phyloP scores from a whole-genome alignment of 2,329 filamentous ascomycete genomes.

The Fusarium palustre region DNA sequence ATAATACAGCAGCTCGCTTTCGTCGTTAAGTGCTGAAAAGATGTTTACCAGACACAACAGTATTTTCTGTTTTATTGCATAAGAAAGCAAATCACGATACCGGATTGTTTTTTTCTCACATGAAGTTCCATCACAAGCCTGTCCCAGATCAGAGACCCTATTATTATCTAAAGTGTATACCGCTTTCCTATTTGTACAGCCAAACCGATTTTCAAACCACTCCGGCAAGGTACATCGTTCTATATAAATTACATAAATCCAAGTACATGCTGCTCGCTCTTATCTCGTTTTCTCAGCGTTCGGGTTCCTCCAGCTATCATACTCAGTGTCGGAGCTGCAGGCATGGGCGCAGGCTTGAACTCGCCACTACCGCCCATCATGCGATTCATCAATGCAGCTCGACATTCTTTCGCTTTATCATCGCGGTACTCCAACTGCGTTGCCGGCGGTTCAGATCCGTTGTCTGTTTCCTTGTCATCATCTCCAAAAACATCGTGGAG shows the following conservation, averaged over 20 bases:
- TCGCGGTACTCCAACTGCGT: constrained; percentile 68
- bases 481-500: constrained; percentile 47
- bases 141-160: background rate
- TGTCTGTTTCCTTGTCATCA: constrained; percentile 41
- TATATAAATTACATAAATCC: constrained; percentile 1
- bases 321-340: constrained; percentile 12
- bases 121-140: background rate
- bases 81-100: background rate
- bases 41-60: background rate
- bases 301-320: constrained; percentile 30
- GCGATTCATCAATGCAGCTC: constrained; percentile 59
- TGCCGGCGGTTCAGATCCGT: constrained; percentile 53
- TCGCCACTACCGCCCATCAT: constrained; percentile 52
- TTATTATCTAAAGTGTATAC: background rate
- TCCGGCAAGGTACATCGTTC: constrained; percentile 6
- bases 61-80: background rate
- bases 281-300: constrained; percentile 44
- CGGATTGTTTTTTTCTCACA: background rate
- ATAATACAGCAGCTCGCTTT: background rate
- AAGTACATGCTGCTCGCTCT: background rate
- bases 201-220: constrained; percentile 3
- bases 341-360: constrained; percentile 22
- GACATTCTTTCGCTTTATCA: constrained; percentile 59
- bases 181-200: background rate
- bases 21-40: background rate